These are phyloP conservation scores for Globisporangium heterothallicum DNA, from an alignment of 352 stramenopile genomes.

Conservation along the genomic window DNA sequence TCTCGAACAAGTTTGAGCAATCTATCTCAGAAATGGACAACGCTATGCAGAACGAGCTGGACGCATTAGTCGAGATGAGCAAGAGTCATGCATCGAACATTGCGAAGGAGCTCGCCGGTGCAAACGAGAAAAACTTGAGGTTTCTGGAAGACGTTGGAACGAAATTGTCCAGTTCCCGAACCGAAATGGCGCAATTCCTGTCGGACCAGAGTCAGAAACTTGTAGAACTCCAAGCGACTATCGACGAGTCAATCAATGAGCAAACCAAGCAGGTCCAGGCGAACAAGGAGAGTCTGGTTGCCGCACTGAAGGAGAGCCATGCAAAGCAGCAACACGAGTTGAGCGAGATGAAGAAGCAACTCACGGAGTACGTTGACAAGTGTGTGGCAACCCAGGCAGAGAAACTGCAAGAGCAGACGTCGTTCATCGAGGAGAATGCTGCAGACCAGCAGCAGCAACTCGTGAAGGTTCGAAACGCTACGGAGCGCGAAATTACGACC, in stretches of 20 bases:
- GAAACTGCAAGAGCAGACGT: constrained; percentile 42
- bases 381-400: constrained; percentile 31
- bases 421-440: constrained; percentile 30
- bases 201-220: constrained; percentile 40
- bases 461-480: constrained; percentile 23
- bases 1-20: constrained; percentile 16
- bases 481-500: constrained; percentile 30
- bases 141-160: constrained; percentile 30
- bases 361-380: constrained; percentile 39
- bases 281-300: constrained; percentile 25
- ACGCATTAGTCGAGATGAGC: constrained; percentile 26
- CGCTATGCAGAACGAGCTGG: constrained; percentile 25
- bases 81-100: constrained; percentile 27
- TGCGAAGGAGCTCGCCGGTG: constrained; percentile 19
- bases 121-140: constrained; percentile 22
- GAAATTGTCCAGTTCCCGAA: constrained; percentile 22
- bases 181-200: constrained; percentile 32
- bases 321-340: constrained; percentile 35
- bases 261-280: constrained; percentile 35
- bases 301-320: constrained; percentile 28
- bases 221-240: constrained; percentile 34
- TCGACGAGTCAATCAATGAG: constrained; percentile 41
- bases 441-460: constrained; percentile 33
- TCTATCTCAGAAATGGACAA: constrained; percentile 24
- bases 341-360: constrained; percentile 34